These are phyloP conservation scores for Sugiyamaella lignohabitans DNA, from an alignment of 805 yeast species.

Conservation along the genomic window DNA sequence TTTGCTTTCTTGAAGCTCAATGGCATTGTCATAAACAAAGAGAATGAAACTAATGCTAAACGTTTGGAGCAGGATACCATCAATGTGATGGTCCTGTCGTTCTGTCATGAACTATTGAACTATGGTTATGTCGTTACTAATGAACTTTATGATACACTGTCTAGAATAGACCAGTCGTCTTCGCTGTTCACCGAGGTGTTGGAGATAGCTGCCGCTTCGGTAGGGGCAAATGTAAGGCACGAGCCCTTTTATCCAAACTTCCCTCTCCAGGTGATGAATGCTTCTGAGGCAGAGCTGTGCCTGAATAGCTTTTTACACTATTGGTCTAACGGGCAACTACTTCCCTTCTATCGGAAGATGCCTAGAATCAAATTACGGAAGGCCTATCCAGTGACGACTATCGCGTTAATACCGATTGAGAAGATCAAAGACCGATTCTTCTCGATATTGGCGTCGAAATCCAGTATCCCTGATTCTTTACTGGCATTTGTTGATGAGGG, in stretches of 20 bases:
- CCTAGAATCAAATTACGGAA: neutral
- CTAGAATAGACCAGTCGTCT: neutral
- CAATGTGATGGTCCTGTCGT: neutral
- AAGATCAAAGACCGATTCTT: conserved; percentile 3
- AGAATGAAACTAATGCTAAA: no score
- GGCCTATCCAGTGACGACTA: neutral
- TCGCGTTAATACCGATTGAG: neutral
- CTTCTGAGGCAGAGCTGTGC: conserved; percentile 3
- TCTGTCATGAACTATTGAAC: neutral
- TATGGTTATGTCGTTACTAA: neutral
- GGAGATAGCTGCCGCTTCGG: conserved; percentile 1
- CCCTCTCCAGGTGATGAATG: conserved; percentile 10
- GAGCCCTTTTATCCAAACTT: conserved; percentile 8
- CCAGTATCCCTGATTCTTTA: conserved; percentile 4
- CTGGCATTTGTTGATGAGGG: conserved; percentile 3
- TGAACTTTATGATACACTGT: neutral
- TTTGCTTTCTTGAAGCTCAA: neutral
- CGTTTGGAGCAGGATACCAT: no score
- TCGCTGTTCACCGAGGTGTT: neutral
- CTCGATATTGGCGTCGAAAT: conserved; percentile 3
- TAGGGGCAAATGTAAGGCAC: conserved; percentile 4
- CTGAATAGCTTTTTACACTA: neutral
- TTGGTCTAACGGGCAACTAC: neutral
- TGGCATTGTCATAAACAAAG: neutral
- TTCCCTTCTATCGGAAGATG: neutral